Evolutionary conservation across 108 stramenopile species (phyloP).

Genomic region (Discostella stelligeroides): DNA sequence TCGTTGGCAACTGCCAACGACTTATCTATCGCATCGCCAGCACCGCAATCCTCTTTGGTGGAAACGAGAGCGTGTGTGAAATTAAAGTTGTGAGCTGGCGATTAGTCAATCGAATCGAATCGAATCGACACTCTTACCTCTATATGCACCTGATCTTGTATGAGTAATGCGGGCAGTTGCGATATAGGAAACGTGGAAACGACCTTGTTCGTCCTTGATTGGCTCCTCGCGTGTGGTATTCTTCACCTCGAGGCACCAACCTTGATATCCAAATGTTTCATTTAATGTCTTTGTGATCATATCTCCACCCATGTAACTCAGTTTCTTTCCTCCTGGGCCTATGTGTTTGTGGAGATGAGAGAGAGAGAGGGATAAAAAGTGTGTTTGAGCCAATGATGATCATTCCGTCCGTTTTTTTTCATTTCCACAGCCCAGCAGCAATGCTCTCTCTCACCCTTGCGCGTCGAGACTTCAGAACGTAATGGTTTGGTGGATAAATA

Average conservation of each 20-base stretch:
- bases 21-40: slow-evolving; percentile 78
- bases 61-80: not conserved
- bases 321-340: slow-evolving; percentile 77
- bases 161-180: slow-evolving; percentile 78
- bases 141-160: slow-evolving; percentile 55
- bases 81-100: not conserved
- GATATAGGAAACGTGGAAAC: slow-evolving; percentile 63
- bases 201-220: slow-evolving; percentile 56
- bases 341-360: slow-evolving; percentile 15
- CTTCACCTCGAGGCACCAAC: slow-evolving; percentile 77
- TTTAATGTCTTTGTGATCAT: slow-evolving; percentile 80
- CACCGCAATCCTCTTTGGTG: slow-evolving; percentile 74
- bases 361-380: not conserved
- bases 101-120: not conserved
- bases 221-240: slow-evolving; percentile 53
- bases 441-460: slow-evolving; percentile 38
- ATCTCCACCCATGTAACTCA: slow-evolving; percentile 84
- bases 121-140: slow-evolving; percentile 17
- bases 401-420: not conserved
- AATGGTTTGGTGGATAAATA: slow-evolving; percentile 75
- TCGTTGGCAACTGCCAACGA: slow-evolving; percentile 58
- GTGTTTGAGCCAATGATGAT: not conserved
- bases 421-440: too few species aligned
- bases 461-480: slow-evolving; percentile 59
- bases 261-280: slow-evolving; percentile 84